phyloP scores from a whole-genome alignment of 2,329 filamentous ascomycete species.

The Phaeosphaeriaceae sp. region DNA sequence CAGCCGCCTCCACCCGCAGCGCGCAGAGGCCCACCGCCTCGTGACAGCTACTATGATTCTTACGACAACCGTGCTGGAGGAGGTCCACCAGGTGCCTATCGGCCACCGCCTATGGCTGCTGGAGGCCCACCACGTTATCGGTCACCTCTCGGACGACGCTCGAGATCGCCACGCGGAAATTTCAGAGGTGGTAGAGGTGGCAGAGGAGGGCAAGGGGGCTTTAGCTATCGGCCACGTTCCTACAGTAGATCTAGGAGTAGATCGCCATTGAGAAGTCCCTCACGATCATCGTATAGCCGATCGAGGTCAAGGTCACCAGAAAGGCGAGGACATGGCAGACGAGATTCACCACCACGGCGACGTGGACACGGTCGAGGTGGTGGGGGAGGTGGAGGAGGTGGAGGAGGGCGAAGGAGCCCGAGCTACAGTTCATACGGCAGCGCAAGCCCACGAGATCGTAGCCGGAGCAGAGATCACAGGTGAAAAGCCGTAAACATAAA shows the following conservation, averaged over 20 bases:
- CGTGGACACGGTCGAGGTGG: slow-evolving; percentile 55
- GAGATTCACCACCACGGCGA: slow-evolving; percentile 21
- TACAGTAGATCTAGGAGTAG: slow-evolving; percentile 49
- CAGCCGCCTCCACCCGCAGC: slow-evolving; percentile 73
- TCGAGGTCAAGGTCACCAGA: slow-evolving; percentile 45
- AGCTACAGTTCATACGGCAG: slow-evolving; percentile 70
- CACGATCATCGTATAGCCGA: slow-evolving; percentile 50
- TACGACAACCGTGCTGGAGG: slow-evolving; percentile 23
- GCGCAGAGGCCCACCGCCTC: slow-evolving; percentile 58
- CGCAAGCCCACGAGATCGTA: slow-evolving; percentile 54
- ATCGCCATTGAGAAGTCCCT: slow-evolving; percentile 50
- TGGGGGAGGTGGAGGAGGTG: slow-evolving; percentile 37
- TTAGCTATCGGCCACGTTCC: slow-evolving; percentile 35
- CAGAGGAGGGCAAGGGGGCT: slow-evolving; percentile 34
- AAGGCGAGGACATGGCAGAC: slow-evolving; percentile 24
- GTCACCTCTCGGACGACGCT: slow-evolving; percentile 11
- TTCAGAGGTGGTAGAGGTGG: slow-evolving; percentile 41
- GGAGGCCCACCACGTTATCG: slow-evolving; percentile 31
- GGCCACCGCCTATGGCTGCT: slow-evolving; percentile 43
- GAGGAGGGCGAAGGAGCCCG: slow-evolving; percentile 61
- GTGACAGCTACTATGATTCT: slow-evolving; percentile 32
- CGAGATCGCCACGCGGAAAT: slow-evolving; percentile 47
- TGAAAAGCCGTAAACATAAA: slow-evolving; percentile 1
- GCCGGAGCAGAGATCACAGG: slow-evolving; percentile 48
- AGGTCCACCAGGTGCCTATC: slow-evolving; percentile 46